Evolutionary conservation across 768 basidiomycete genomes (phyloP).

Genomic region (Tylopilus rubrobrunneus): DNA sequence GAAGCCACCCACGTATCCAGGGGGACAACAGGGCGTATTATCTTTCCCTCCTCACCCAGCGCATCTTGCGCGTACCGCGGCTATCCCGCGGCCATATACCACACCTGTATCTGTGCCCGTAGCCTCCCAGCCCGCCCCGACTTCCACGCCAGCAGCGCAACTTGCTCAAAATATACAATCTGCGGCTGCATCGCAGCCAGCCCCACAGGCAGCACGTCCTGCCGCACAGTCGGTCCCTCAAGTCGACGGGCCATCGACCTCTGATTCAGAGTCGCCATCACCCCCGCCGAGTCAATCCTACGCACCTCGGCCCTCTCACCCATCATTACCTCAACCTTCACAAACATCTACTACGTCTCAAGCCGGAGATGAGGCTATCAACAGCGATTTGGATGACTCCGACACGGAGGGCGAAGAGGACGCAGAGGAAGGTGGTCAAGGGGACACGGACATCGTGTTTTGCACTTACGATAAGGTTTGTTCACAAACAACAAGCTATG

Average conservation of each 20-base stretch:
- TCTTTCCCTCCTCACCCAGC: constrained; percentile 44
- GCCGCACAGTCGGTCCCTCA: constrained; percentile 57
- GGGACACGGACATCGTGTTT: constrained; percentile 89
- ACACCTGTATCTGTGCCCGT: constrained; percentile 21
- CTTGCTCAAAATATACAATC: constrained; percentile 6
- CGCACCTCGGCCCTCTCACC: constrained; percentile 69
- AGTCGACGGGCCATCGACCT: constrained; percentile 70
- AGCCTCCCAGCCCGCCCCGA: constrained; percentile 14
- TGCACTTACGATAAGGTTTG: constrained; percentile 97
- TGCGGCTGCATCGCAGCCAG: constrained; percentile 13
- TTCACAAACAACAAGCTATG: constrained; percentile 1
- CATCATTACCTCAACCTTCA: constrained; percentile 66
- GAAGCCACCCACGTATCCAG: constrained; percentile 49
- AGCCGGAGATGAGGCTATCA: constrained; percentile 79
- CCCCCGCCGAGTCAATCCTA: constrained; percentile 59
- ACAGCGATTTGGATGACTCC: constrained; percentile 94
- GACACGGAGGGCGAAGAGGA: constrained; percentile 87
- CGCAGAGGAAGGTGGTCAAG: constrained; percentile 67
- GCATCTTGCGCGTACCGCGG: constrained; percentile 23
- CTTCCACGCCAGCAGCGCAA: constrained; percentile 16
- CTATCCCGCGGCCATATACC: constrained; percentile 22
- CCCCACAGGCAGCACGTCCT: constrained; percentile 16
- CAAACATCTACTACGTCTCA: constrained; percentile 36
- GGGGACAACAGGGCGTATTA: constrained; percentile 56
- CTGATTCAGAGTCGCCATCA: constrained; percentile 67